Percentiles rank a stretch among this genome's conserved stretches.
Evolutionary conservation across 2,329 filamentous ascomycete species (phyloP).

Genomic region (Magnaporthiopsis rhizophila): DNA sequence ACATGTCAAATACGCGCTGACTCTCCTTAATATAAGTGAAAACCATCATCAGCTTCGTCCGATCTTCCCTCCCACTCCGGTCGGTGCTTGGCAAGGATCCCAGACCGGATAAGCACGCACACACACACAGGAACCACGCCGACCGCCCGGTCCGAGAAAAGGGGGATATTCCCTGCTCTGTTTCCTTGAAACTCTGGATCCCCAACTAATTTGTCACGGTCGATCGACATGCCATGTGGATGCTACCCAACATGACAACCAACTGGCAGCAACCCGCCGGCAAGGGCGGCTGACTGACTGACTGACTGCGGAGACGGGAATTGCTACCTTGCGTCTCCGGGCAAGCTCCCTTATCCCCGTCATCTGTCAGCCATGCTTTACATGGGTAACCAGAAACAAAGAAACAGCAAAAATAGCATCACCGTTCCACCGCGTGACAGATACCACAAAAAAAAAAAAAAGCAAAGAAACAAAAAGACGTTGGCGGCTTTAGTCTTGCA

Average conservation of each 20-base stretch:
- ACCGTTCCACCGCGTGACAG: background rate
- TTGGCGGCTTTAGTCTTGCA: background rate
- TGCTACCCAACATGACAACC: too few species aligned
- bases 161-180: too few species aligned
- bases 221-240: background rate
- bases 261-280: too few species aligned
- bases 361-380: too few species aligned
- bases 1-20: too few species aligned
- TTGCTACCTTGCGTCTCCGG: background rate
- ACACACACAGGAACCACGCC: background rate
- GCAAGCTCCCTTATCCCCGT: too few species aligned
- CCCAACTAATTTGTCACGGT: background rate
- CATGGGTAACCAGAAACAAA: accelerated
- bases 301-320: too few species aligned
- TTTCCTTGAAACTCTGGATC: too few species aligned
- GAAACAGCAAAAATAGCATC: background rate
- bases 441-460: background rate
- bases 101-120: background rate
- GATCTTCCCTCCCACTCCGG: background rate
- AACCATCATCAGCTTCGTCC: background rate
- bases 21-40: background rate
- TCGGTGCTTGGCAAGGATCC: background rate
- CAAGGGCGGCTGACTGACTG: too few species aligned
- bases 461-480: background rate
- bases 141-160: too few species aligned